Percentiles rank a stretch among this genome's conserved stretches.
Evolutionary conservation across 2,329 filamentous ascomycete species (phyloP).

Genomic region (Penicillium sp.): DNA sequence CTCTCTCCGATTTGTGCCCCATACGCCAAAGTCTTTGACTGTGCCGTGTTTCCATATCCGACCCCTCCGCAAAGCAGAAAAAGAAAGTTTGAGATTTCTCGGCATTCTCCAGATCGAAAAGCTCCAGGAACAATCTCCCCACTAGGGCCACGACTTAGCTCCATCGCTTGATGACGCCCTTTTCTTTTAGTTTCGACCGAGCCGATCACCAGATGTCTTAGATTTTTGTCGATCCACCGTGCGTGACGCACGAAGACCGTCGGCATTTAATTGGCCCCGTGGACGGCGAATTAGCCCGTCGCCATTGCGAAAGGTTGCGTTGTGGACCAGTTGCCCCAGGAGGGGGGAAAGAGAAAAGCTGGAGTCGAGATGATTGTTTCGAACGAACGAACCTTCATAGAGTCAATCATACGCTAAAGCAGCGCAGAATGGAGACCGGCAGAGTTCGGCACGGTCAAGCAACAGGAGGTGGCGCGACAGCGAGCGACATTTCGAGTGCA

Average conservation of each 20-base stretch:
- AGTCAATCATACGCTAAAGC: neutral
- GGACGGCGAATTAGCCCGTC: neutral
- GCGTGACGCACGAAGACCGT: neutral
- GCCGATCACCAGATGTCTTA: neutral
- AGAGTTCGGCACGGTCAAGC: neutral
- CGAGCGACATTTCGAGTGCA: slow-evolving; percentile 8
- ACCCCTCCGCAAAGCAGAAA: slow-evolving; percentile 3
- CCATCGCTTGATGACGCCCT: neutral
- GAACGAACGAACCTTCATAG: neutral
- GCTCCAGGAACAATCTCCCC: slow-evolving; percentile 7
- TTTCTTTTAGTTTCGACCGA: neutral
- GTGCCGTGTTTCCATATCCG: slow-evolving; percentile 2
- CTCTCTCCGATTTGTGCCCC: slow-evolving; percentile 9
- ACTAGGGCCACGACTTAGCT: slow-evolving; percentile 1
- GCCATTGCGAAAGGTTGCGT: neutral
- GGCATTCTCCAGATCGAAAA: slow-evolving; percentile 17
- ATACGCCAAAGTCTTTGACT: neutral
- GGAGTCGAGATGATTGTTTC: neutral
- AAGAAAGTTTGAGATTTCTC: slow-evolving; percentile 10
- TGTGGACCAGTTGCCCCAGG: neutral
- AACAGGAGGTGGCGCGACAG: slow-evolving; percentile 19
- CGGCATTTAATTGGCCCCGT: slow-evolving; percentile 2
- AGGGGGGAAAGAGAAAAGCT: neutral
- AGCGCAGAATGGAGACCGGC: neutral
- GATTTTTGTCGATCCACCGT: neutral